Evolutionary conservation across 2,329 filamentous ascomycete species (phyloP).

Genomic region (Ophiosphaerella herpotricha): DNA sequence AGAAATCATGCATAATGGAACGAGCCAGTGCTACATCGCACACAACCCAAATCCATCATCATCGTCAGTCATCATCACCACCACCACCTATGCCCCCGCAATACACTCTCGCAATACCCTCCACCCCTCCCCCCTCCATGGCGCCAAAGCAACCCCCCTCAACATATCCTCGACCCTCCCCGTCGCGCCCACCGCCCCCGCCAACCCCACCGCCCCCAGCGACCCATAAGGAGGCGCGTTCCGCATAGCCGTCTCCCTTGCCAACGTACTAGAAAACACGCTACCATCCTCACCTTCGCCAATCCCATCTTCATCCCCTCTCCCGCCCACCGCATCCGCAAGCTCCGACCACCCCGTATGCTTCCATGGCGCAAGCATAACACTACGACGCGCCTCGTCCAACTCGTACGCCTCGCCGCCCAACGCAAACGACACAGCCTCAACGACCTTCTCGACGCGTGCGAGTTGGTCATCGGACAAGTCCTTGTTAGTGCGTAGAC

Average conservation of each 20-base stretch:
- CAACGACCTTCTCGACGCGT: conserved; percentile 73
- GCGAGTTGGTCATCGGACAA: conserved; percentile 67
- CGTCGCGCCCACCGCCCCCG: conserved; percentile 74
- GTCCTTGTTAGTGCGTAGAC: conserved; percentile 69
- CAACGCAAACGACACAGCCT: conserved; percentile 69
- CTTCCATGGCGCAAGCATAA: conserved; percentile 80
- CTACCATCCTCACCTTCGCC: conserved; percentile 58
- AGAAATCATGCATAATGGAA: no score
- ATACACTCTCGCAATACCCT: conserved; percentile 53
- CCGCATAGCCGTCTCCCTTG: conserved; percentile 68
- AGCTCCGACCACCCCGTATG: conserved; percentile 82
- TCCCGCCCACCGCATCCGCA: conserved; percentile 57
- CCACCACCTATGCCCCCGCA: background rate
- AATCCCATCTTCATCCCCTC: conserved; percentile 63
- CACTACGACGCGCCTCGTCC: conserved; percentile 71
- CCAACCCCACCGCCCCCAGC: conserved; percentile 71
- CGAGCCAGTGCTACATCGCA: no score
- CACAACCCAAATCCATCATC: no score
- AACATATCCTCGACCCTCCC: conserved; percentile 75
- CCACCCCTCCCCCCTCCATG: conserved; percentile 75
- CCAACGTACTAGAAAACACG: no score
- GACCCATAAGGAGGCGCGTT: conserved; percentile 73
- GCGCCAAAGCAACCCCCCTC: conserved; percentile 76
- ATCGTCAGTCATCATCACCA: no score
- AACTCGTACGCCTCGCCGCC: conserved; percentile 55